Evolutionary conservation across 331 rosid species (phyloP).

Genomic region (Saraca asoca): DNA sequence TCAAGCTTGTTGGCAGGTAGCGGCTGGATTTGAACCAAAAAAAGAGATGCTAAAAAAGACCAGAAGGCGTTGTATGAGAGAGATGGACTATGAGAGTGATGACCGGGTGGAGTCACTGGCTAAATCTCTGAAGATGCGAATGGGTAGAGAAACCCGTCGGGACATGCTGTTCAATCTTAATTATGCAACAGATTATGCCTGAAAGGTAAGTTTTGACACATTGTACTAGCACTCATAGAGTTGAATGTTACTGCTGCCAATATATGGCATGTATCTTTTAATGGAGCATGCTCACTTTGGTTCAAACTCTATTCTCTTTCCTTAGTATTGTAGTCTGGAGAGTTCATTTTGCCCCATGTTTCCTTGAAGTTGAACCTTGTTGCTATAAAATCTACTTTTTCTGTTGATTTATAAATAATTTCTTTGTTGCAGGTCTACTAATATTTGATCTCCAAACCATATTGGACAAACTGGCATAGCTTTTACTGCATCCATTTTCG

Average conservation of each 20-base stretch:
- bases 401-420: slow-evolving; percentile 9
- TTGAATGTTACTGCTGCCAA: neutral
- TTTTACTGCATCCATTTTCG: slow-evolving; percentile 31
- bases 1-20: slow-evolving; percentile 49
- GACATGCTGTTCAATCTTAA: slow-evolving; percentile 63
- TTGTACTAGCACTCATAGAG: neutral
- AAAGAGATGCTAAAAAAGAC: slow-evolving; percentile 63
- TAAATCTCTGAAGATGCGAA: slow-evolving; percentile 41
- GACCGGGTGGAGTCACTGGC: slow-evolving; percentile 59
- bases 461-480: slow-evolving; percentile 23
- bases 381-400: slow-evolving; percentile 1
- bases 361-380: slow-evolving; percentile 4
- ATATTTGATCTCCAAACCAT: slow-evolving; percentile 26
- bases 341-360: slow-evolving; percentile 15
- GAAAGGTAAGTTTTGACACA: slow-evolving; percentile 47
- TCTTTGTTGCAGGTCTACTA: slow-evolving; percentile 41
- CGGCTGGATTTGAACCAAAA: slow-evolving; percentile 76
- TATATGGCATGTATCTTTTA: slow-evolving; percentile 10
- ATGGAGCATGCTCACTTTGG: slow-evolving; percentile 12
- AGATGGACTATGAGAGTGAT: slow-evolving; percentile 69
- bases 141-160: slow-evolving; percentile 65
- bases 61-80: slow-evolving; percentile 77
- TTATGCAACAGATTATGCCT: slow-evolving; percentile 52
- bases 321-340: neutral
- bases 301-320: neutral